A percentile compares a stretch with the other conserved stretches of the same genome.
phyloP scores from a whole-genome alignment of 805 yeast species.

The Yarrowia divulgata region DNA sequence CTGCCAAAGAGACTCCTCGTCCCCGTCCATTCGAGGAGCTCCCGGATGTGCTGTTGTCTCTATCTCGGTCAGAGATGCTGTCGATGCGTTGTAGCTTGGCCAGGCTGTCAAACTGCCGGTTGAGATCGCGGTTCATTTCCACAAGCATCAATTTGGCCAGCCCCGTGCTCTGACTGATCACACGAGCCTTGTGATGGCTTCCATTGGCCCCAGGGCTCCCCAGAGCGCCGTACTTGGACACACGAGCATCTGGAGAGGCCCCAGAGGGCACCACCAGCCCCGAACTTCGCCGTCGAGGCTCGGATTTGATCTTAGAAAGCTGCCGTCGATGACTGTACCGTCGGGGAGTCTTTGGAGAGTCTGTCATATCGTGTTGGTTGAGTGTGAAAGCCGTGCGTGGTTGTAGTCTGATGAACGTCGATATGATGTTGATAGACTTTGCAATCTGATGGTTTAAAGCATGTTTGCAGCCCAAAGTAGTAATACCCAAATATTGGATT shows the following conservation, averaged over 20 bases:
- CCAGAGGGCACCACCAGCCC: constrained; percentile 3
- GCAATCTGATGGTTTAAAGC: neutral
- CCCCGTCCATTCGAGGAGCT: neutral
- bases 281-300: constrained; percentile 26
- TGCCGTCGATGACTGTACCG: constrained; percentile 36
- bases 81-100: constrained; percentile 17
- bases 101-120: constrained; percentile 5
- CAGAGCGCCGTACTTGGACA: constrained; percentile 16
- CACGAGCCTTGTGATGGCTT: constrained; percentile 20
- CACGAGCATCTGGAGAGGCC: constrained; percentile 9
- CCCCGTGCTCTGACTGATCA: constrained; percentile 35
- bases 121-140: constrained; percentile 32
- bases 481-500: constrained; percentile 11
- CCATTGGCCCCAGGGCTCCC: constrained; percentile 17
- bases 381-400: constrained; percentile 14
- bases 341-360: constrained; percentile 24
- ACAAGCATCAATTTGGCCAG: constrained; percentile 36
- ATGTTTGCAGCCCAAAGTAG: constrained; percentile 13
- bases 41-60: neutral
- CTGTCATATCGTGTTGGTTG: constrained; percentile 3
- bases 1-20: neutral
- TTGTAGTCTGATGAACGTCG: neutral
- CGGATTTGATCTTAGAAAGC: constrained; percentile 22
- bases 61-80: neutral
- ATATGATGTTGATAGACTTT: constrained; percentile 3